Percentiles rank a stretch among this genome's conserved stretches.
Conservation (phyloP, 495 filamentous ascomycete genomes). For the Daldinia childiae region DNA sequence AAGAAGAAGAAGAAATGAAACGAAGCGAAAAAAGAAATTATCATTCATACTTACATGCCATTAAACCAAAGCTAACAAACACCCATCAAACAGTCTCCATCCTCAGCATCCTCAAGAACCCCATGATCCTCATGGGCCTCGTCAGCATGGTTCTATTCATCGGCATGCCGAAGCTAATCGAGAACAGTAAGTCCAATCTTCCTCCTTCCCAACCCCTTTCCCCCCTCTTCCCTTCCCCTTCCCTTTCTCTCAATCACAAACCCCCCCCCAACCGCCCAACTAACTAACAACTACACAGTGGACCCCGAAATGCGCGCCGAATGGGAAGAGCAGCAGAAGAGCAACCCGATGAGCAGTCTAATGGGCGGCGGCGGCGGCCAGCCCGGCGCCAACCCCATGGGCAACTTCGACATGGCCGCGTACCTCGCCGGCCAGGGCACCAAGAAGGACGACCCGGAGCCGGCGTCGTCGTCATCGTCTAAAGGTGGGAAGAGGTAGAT, state of each 20-base stretch:
- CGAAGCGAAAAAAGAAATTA: neutral
- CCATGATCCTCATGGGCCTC: conserved; percentile 91
- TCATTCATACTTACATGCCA: no score
- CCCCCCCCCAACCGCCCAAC: neutral
- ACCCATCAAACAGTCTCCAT: conserved; percentile 51
- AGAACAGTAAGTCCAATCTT: conserved; percentile 89
- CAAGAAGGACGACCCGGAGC: conserved; percentile 46
- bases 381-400: conserved; percentile 58
- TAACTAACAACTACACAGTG: conserved; percentile 64
- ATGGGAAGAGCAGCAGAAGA: conserved; percentile 88
- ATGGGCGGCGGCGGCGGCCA: conserved; percentile 56
- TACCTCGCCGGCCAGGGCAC: conserved; percentile 71
- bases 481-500: conserved; percentile 50
- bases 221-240: no score
- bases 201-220: no score
- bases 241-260: neutral
- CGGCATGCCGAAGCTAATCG: conserved; percentile 91
- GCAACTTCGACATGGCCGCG: conserved; percentile 85
- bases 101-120: conserved; percentile 83
- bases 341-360: conserved; percentile 66
- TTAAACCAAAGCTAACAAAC: conserved; percentile 7
- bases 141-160: conserved; percentile 82
- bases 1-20: neutral
- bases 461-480: conserved; percentile 30
- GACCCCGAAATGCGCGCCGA: conserved; percentile 92